Conservation (phyloP, 768 basidiomycete genomes). For the Suillus subaureus region DNA sequence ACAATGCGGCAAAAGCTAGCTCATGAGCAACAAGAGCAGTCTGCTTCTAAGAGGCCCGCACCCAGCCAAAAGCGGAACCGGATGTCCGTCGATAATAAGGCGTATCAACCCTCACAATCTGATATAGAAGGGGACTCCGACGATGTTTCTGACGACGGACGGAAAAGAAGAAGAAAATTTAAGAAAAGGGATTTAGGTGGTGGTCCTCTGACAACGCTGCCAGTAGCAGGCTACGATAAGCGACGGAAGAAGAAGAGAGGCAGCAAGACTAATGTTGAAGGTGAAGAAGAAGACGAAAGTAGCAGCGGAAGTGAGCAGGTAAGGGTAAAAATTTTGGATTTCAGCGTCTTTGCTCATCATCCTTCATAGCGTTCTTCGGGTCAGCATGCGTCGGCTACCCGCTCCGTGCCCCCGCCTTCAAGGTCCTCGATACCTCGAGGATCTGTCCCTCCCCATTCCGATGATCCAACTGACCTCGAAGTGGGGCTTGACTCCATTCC, state of each 20-base stretch:
- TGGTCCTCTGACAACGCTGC: constrained; percentile 66
- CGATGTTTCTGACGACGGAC: constrained; percentile 54
- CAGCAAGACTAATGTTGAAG: constrained; percentile 44
- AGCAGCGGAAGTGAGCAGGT: constrained; percentile 44
- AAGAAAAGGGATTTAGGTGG: constrained; percentile 52
- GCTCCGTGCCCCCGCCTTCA: constrained; percentile 40
- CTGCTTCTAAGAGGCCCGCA: constrained; percentile 35
- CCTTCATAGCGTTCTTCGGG: constrained; percentile 27
- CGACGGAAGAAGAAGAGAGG: constrained; percentile 53
- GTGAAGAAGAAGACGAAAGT: constrained; percentile 53
- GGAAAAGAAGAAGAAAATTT: constrained; percentile 52
- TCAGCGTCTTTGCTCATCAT: constrained; percentile 24
- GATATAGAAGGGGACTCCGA: constrained; percentile 67
- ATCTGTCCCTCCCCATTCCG: constrained; percentile 45
- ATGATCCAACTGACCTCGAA: constrained; percentile 43
- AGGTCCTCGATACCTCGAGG: constrained; percentile 39
- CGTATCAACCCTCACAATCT: constrained; percentile 69
- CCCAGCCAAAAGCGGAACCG: constrained; percentile 53
- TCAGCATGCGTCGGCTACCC: constrained; percentile 37
- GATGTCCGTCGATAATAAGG: constrained; percentile 80
- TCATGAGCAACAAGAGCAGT: constrained; percentile 21
- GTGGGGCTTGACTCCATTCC: constrained; percentile 63
- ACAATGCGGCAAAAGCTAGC: constrained; percentile 26
- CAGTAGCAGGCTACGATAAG: constrained; percentile 68
- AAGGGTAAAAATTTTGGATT: constrained; percentile 17